phyloP scores from a whole-genome alignment of 2,329 filamentous ascomycete species.

The Alternaria infectoria region DNA sequence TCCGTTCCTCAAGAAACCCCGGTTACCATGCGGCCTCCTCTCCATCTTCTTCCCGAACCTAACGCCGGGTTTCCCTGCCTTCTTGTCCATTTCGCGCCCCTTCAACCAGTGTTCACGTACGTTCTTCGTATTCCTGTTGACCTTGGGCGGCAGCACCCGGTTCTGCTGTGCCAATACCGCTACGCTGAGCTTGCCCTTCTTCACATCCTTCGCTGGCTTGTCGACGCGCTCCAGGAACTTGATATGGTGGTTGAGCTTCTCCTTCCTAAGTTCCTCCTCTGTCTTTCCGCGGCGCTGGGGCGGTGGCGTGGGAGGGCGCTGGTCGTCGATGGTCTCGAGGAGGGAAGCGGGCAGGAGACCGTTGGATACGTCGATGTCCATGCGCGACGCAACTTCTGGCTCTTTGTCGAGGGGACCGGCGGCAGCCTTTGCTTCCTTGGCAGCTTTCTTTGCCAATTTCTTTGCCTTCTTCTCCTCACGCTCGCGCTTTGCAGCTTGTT shows the following conservation, averaged over 20 bases:
- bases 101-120: slow-evolving; percentile 53
- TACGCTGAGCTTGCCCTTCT: slow-evolving; percentile 56
- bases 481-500: slow-evolving; percentile 42
- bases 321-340: slow-evolving; percentile 54
- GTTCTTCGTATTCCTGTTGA: slow-evolving; percentile 42
- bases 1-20: slow-evolving; percentile 40
- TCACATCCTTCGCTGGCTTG: slow-evolving; percentile 58
- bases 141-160: slow-evolving; percentile 53
- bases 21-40: slow-evolving; percentile 34
- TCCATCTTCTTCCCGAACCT: slow-evolving; percentile 37
- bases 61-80: slow-evolving; percentile 19
- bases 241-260: slow-evolving; percentile 56
- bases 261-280: slow-evolving; percentile 45
- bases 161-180: slow-evolving; percentile 55
- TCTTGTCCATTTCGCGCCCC: slow-evolving; percentile 46
- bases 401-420: slow-evolving; percentile 12
- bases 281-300: slow-evolving; percentile 27
- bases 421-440: slow-evolving; percentile 17
- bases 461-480: slow-evolving; percentile 39
- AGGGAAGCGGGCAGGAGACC: slow-evolving; percentile 60
- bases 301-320: slow-evolving; percentile 54
- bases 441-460: slow-evolving; percentile 29
- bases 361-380: slow-evolving; percentile 50
- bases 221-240: slow-evolving; percentile 57
- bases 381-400: not conserved